Conservation (phyloP, 2,329 filamentous ascomycete genomes). For the Calonectria pteridis region DNA sequence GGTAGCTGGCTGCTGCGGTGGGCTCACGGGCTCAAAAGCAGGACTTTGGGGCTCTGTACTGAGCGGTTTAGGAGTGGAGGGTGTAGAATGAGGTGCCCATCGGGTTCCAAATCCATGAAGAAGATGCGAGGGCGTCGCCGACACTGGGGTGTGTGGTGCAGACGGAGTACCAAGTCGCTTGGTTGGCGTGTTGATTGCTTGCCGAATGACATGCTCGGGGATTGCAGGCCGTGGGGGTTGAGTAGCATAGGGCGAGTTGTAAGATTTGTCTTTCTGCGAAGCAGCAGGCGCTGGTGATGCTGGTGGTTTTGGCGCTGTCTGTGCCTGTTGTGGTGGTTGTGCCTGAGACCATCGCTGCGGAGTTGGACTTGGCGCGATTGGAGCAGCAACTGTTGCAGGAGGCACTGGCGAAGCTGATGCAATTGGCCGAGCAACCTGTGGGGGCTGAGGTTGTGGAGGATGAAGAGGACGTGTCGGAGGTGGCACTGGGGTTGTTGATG, state of each 20-base stretch:
- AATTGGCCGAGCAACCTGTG: constrained; percentile 46
- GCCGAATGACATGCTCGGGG: constrained; percentile 57
- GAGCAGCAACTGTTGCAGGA: constrained; percentile 35
- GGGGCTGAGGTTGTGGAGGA: constrained; percentile 44
- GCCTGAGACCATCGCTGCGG: constrained; percentile 52
- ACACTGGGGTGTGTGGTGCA: constrained; percentile 52
- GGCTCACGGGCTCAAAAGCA: constrained; percentile 70
- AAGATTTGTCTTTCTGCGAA: constrained; percentile 46
- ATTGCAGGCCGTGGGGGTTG: constrained; percentile 54
- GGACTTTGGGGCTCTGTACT: constrained; percentile 61
- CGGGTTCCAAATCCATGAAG: constrained; percentile 64
- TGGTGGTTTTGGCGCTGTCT: constrained; percentile 40
- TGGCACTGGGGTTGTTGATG: constrained; percentile 50
- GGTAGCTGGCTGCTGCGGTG: constrained; percentile 57
- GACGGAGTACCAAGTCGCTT: constrained; percentile 49
- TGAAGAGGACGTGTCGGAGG: constrained; percentile 51
- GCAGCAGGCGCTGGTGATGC: constrained; percentile 40
- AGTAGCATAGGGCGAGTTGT: constrained; percentile 45
- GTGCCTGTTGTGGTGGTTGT: constrained; percentile 40
- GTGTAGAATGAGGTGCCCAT: constrained; percentile 69
- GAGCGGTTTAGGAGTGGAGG: constrained; percentile 65
- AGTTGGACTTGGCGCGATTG: constrained; percentile 39
- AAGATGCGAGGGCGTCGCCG: constrained; percentile 45
- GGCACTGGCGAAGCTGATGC: constrained; percentile 49
- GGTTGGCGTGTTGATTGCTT: constrained; percentile 50